Evolutionary conservation across 2,329 filamentous ascomycete genomes (phyloP).

Genomic region (Stachybotrys chlorohalonatus): DNA sequence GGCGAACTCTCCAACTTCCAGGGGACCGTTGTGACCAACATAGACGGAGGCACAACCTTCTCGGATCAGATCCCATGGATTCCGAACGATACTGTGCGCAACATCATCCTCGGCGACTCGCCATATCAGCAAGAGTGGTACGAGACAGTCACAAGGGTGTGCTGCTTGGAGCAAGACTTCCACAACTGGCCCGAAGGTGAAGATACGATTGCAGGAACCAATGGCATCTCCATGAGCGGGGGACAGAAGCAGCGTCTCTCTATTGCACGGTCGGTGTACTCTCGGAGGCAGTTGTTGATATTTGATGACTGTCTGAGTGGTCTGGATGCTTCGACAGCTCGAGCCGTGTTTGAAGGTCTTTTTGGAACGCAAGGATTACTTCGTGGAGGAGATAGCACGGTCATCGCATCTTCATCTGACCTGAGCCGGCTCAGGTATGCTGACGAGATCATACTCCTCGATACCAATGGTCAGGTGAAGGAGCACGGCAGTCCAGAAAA

Average conservation of each 20-base stretch:
- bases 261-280: constrained; percentile 30
- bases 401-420: constrained; percentile 17
- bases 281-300: constrained; percentile 20
- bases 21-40: constrained; percentile 6
- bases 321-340: constrained; percentile 26
- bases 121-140: constrained; percentile 13
- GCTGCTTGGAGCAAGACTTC: constrained; percentile 12
- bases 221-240: constrained; percentile 19
- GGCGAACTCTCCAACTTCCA: constrained; percentile 11
- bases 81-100: constrained; percentile 11
- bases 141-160: constrained; percentile 9
- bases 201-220: constrained; percentile 14
- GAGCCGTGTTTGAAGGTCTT: constrained; percentile 24
- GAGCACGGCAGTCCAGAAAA: neutral
- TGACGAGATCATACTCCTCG: constrained; percentile 28
- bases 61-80: constrained; percentile 12
- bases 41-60: constrained; percentile 10
- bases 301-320: constrained; percentile 29
- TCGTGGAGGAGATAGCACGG: constrained; percentile 20
- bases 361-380: constrained; percentile 26
- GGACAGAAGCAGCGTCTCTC: constrained; percentile 16
- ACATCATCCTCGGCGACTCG: constrained; percentile 14
- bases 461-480: neutral
- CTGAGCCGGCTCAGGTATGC: constrained; percentile 18
- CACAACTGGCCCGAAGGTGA: constrained; percentile 14